Percentiles rank a stretch among this genome's conserved stretches.
phyloP scores from a whole-genome alignment of 495 filamentous ascomycete species.

The Penicillium atrosanguineum region DNA sequence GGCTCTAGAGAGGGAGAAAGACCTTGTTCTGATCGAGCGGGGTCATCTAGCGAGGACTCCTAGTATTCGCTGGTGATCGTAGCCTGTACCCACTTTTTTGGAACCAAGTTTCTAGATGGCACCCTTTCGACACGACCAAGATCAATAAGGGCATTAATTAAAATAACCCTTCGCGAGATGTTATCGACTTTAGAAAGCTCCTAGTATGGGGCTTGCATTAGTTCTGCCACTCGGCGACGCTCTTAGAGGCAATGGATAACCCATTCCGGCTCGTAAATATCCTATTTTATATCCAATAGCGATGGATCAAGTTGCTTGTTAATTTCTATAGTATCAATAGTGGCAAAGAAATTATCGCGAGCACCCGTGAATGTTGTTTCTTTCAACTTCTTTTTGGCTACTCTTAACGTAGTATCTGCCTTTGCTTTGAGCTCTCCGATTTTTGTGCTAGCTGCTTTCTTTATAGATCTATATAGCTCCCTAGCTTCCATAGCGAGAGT shows the following conservation, averaged over 20 bases:
- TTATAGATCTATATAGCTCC: conserved; percentile 1
- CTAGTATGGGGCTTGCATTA: background rate
- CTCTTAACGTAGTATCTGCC: background rate
- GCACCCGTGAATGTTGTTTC: background rate
- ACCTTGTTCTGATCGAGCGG: background rate
- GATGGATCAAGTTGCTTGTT: conserved; percentile 2
- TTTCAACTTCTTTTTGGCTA: conserved; percentile 1
- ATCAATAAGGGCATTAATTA: background rate
- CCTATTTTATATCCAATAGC: background rate
- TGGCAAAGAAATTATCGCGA: background rate
- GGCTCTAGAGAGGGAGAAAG: conserved; percentile 3
- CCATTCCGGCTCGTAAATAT: background rate
- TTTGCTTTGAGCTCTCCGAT: conserved; percentile 1
- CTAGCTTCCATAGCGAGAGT: background rate
- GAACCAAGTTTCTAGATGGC: background rate
- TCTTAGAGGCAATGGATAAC: background rate
- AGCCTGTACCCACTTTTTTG: background rate
- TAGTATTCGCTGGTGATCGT: background rate
- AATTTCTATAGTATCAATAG: conserved; percentile 1
- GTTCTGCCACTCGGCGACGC: background rate
- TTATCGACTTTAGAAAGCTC: background rate
- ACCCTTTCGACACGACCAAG: conserved; percentile 1
- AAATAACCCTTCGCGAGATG: background rate
- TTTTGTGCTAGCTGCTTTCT: background rate
- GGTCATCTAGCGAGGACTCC: background rate